Base-by-base conservation (phyloP, 1,284 basidiomycete genomes). In the Puccinia sorghi region DNA sequence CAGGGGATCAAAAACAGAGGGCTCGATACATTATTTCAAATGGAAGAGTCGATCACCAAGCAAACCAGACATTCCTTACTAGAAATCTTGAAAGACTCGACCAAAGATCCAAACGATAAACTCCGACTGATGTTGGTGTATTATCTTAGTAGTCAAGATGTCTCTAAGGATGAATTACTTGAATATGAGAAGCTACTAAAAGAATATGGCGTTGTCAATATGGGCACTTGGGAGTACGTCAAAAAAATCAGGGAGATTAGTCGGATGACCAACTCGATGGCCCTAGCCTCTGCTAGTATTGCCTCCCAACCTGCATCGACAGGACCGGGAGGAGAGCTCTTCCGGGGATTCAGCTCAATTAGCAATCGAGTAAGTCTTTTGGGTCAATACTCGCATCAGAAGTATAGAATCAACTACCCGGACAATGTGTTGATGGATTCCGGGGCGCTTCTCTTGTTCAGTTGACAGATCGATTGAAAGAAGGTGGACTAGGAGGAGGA, bases 1-100 rank as follows among this genome's bases (percentile, higher is more conserved):
- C 94, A 97, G 84, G 91, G 97, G 25, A 98, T 99, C 87, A 98
- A 98, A 86, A 90, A 91, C 81, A 90, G 97, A 64, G 94, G 93
- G 7, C 87, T 99, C 32, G 97, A 99, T 85, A 96, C 96, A 82
- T 87, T 99, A 20, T 99, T 98, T 87, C 95, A 96, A 84, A 90
- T 91, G 32, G 97, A 99, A 86, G 97, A 99, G 85, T 89, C 90
- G 6, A 93, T 93, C 79, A 87, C 88, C 41, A 93, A 93, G 84
- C 82, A 95, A 89, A 92, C 90, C 6, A 90, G 92, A 76, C 88
- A 90, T 80, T 88, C 89, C 12, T 90, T 99, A 75, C 88, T 98
- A 54, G 93, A 96, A 82, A 90, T 89, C 32, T 87, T 97, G 80
- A 89, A 92, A 80, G 86, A 90, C 64, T 87, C 88, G 46, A 88